Evolutionary conservation across 1,284 basidiomycete genomes (phyloP).

Genomic region (Trametes sp.): DNA sequence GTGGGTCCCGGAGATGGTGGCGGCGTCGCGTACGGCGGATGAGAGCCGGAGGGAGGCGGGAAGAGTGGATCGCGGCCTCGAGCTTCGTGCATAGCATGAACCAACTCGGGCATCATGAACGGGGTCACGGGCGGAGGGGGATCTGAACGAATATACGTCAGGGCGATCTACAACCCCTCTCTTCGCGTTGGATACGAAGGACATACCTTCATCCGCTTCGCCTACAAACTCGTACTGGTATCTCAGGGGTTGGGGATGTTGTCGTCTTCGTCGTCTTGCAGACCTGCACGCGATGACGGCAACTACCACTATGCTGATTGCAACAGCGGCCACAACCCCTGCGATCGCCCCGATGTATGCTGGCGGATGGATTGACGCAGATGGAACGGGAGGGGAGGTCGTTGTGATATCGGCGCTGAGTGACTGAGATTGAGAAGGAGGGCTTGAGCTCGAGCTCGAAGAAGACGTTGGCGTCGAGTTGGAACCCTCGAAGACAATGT

Average conservation of each 20-base stretch:
- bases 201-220: neutral
- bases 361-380: neutral
- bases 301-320: neutral
- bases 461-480: neutral
- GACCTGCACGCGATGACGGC: neutral
- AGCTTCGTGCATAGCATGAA: neutral
- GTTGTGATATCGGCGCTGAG: neutral
- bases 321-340: neutral
- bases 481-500: neutral
- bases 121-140: neutral
- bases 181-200: no score
- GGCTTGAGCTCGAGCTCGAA: neutral
- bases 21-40: neutral
- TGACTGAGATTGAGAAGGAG: neutral
- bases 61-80: neutral
- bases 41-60: neutral
- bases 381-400: neutral
- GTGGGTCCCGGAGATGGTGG: neutral
- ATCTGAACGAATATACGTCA: neutral
- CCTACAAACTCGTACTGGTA: slow-evolving; percentile 1
- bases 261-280: neutral
- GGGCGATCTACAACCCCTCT: no score
- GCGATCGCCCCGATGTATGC: neutral
- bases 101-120: neutral
- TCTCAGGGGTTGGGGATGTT: neutral